phyloP scores from a whole-genome alignment of 371 early-diverging fungal genomes.

The Capillidium rhysosporum region DNA sequence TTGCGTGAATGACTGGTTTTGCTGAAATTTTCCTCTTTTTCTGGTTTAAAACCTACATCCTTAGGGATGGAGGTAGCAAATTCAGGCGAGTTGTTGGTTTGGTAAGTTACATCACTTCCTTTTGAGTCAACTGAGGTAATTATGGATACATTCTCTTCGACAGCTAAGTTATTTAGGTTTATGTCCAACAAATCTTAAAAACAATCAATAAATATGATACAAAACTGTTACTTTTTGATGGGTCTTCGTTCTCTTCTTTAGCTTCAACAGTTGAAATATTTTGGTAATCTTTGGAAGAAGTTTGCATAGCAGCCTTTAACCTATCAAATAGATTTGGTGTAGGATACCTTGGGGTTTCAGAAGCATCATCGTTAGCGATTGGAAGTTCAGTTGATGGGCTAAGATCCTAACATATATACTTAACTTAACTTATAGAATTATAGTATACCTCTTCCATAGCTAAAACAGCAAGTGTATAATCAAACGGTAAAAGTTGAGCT shows the following conservation, averaged over 20 bases:
- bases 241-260: too few species aligned
- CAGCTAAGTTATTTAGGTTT: neutral
- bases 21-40: too few species aligned
- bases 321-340: constrained; percentile 2
- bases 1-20: neutral
- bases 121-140: neutral
- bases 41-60: neutral
- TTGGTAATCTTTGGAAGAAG: neutral
- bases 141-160: neutral
- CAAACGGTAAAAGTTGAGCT: constrained; percentile 1
- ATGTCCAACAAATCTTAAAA: neutral
- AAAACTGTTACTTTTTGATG: neutral
- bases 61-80: neutral
- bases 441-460: constrained; percentile 1
- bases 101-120: neutral
- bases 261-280: too few species aligned
- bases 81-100: neutral
- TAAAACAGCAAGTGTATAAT: constrained; percentile 2
- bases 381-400: neutral
- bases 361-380: neutral
- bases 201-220: neutral
- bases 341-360: neutral
- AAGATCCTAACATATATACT: neutral
- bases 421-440: neutral
- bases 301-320: constrained; percentile 2